These are phyloP conservation scores for Rhizopogon vulgaris DNA, from an alignment of 768 basidiomycete genomes.

Conservation along the genomic window DNA sequence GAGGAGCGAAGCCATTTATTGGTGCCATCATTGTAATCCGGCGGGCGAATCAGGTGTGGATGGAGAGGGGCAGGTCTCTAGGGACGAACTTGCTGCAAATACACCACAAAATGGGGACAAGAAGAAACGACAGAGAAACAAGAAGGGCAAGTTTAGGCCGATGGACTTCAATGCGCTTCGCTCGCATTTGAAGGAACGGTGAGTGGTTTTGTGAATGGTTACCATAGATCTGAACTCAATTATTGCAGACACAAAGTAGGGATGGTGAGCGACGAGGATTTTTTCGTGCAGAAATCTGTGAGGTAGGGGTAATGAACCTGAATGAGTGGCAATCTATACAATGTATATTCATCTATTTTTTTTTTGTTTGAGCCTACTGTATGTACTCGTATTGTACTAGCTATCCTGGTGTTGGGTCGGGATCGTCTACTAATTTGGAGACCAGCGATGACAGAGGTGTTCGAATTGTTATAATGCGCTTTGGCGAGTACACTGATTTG, in stretches of 20 bases:
- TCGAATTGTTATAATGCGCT: too few relatives aligned
- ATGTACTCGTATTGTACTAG: too few relatives aligned
- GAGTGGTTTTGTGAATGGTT: slow-evolving; percentile 13
- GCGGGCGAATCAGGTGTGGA: background rate
- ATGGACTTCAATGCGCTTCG: slow-evolving; percentile 52
- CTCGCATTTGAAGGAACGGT: slow-evolving; percentile 63
- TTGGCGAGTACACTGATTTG: too few relatives aligned
- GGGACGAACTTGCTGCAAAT: background rate
- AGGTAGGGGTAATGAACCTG: background rate
- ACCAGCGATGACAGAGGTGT: too few relatives aligned
- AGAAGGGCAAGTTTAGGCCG: slow-evolving; percentile 12
- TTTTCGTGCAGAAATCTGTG: slow-evolving; percentile 25
- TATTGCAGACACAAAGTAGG: slow-evolving; percentile 42
- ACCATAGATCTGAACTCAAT: slow-evolving; percentile 5
- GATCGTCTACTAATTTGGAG: too few relatives aligned
- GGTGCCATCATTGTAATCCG: slow-evolving; percentile 47
- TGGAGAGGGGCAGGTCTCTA: background rate
- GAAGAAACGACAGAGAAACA: slow-evolving; percentile 5
- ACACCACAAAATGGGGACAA: background rate
- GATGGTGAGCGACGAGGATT: slow-evolving; percentile 49
- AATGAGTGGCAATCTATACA: too few relatives aligned
- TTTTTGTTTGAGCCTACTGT: background rate
- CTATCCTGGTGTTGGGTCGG: too few relatives aligned
- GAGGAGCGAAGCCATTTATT: slow-evolving; percentile 34
- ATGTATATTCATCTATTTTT: background rate